Evolutionary conservation across 306 rosid species (phyloP), one percentile per base, ranked within the genome.

Genomic region (Senna siamea): DNA sequence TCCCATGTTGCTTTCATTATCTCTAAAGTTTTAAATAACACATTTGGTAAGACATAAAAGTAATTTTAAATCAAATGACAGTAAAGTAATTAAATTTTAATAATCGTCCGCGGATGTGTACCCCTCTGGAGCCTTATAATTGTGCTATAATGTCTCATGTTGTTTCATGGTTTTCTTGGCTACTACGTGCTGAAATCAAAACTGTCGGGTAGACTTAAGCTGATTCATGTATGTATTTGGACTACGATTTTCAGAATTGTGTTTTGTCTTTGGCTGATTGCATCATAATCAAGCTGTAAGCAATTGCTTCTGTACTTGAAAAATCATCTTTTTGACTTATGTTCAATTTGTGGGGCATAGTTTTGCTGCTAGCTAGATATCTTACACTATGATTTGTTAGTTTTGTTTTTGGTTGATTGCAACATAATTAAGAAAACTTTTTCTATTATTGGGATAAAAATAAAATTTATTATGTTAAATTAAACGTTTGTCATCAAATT

Each of bases 191-290:
- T 38, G 23, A 17, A 30, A 58, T 52, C n/a, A 12, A 69, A 69
- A 69, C 12, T 35, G 63, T 53, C 22, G 74, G 63, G 63, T 4
- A 69, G 18, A 26, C 37, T 18, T 69, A 52, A 38, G 63, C 43
- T 37, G 38, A 22, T 19, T 52, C 9, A 28, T 57, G 18, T 57
- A n/a, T n/a, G n/a, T n/a, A n/a, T 19, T 26, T 30, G 2, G 40
- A 28, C 38, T 57, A 26, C 12, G 38, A 28, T 57, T 57, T 14
- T 57, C 40, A 57, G n/a, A n/a, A n/a, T n/a, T n/a, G n/a, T n/a
- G 40, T 32, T 57, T 57, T 28, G 41, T 57, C 0, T 13, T 57
- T 57, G 63, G 5, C 28, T 7, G 10, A 1, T 57, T 46, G 17
- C 7, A 14, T 46, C 18, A 46, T 46, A 12, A 46, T 13, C 5